Evolutionary conservation across 208 protist species (phyloP).

Genomic region (Herpetomonas tarakana): DNA sequence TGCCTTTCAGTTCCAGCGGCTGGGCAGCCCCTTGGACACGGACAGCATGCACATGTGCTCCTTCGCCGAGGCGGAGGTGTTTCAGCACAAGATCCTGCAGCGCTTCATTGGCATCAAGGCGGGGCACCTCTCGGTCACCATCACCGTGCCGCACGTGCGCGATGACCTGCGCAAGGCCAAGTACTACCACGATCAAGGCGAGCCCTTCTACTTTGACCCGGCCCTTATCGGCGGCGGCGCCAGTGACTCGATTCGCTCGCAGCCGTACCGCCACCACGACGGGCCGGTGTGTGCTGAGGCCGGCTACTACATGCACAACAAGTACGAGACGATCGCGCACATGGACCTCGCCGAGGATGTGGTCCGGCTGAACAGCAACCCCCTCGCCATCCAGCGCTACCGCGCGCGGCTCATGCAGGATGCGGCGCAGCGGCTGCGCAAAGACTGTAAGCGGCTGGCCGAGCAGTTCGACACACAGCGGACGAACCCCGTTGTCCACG

Average conservation of each 20-base stretch:
- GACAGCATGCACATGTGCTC: slow-evolving; percentile 41
- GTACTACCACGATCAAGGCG: neutral
- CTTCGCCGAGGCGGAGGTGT: slow-evolving; percentile 45
- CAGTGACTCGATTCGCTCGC: neutral
- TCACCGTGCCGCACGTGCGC: slow-evolving; percentile 35
- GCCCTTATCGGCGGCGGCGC: neutral
- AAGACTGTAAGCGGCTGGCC: slow-evolving; percentile 17
- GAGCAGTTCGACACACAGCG: neutral
- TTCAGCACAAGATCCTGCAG: slow-evolving; percentile 49
- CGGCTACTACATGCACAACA: neutral
- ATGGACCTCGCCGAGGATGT: neutral
- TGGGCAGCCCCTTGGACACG: neutral
- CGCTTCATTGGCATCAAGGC: slow-evolving; percentile 58
- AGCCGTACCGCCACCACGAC: neutral
- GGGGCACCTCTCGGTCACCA: slow-evolving; percentile 49
- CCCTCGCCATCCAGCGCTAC: slow-evolving; percentile 2
- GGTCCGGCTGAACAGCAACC: neutral
- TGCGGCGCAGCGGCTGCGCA: slow-evolving; percentile 20
- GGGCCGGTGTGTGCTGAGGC: too few species aligned
- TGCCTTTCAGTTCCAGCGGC: neutral
- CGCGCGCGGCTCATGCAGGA: slow-evolving; percentile 11
- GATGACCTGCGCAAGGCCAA: slow-evolving; percentile 27
- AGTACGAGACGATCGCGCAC: neutral
- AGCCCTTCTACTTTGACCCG: neutral
- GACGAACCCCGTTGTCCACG: slow-evolving; percentile 1